Percentiles rank a stretch among this genome's conserved stretches.
These are phyloP conservation scores for Cardiosporidium cionae DNA, from an alignment of 169 alveolate species.

Conservation along the genomic window DNA sequence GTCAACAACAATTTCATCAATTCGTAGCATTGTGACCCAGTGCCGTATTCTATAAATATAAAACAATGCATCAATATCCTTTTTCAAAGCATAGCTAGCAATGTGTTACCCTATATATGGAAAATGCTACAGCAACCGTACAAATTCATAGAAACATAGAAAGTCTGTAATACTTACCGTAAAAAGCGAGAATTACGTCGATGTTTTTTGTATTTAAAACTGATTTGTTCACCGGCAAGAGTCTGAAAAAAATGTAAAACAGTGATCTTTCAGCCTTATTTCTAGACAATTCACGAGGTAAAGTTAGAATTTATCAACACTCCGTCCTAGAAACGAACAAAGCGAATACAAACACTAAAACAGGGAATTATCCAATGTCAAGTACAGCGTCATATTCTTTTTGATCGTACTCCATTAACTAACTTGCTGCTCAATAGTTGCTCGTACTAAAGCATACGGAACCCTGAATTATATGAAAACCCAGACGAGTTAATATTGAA, in stretches of 20 bases:
- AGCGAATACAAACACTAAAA: neutral
- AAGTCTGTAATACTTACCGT: slow-evolving; percentile 12
- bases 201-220: slow-evolving; percentile 65
- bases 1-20: slow-evolving; percentile 62
- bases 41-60: slow-evolving; percentile 53
- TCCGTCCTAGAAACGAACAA: neutral
- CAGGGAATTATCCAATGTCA: neutral
- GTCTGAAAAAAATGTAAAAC: slow-evolving; percentile 30
- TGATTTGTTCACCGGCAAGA: slow-evolving; percentile 63
- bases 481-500: neutral
- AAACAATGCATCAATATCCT: neutral
- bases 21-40: slow-evolving; percentile 66
- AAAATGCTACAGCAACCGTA: neutral
- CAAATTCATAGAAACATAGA: neutral
- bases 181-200: slow-evolving; percentile 66
- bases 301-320: neutral
- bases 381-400: too few species aligned
- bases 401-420: neutral
- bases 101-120: neutral
- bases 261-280: neutral
- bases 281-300: neutral
- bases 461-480: slow-evolving; percentile 37
- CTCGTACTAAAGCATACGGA: slow-evolving; percentile 72
- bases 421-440: slow-evolving; percentile 67
- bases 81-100: neutral